These are phyloP conservation scores for Huntiella decipiens DNA, from an alignment of 2,329 filamentous ascomycete species.

Conservation along the genomic window DNA sequence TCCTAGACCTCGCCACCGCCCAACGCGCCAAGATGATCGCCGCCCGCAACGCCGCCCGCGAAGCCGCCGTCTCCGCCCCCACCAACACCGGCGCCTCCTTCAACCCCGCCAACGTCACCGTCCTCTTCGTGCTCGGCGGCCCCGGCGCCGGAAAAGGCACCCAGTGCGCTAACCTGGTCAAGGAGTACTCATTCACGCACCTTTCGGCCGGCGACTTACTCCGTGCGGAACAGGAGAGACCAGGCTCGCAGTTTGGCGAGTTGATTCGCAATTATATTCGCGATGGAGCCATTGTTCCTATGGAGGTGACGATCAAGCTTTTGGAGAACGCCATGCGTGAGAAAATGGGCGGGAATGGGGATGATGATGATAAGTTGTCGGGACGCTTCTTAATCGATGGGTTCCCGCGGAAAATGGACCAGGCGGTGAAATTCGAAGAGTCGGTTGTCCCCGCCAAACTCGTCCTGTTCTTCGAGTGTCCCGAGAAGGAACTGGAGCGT, in stretches of 20 bases:
- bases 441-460: constrained; percentile 66
- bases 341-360: constrained; percentile 27
- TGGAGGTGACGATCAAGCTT: constrained; percentile 89
- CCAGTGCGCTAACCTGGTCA: constrained; percentile 75
- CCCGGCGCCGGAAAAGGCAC: constrained; percentile 94
- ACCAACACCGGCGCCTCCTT: constrained; percentile 42
- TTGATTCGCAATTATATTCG: constrained; percentile 89
- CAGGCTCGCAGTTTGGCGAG: constrained; percentile 72
- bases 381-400: constrained; percentile 62
- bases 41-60: constrained; percentile 6
- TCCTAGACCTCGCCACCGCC: constrained; percentile 7
- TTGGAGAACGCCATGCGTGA: constrained; percentile 84
- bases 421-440: constrained; percentile 85
- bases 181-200: constrained; percentile 79
- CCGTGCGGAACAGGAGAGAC: constrained; percentile 77
- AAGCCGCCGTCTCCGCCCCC: neutral
- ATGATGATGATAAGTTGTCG: constrained; percentile 22
- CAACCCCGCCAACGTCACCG: constrained; percentile 59
- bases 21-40: constrained; percentile 7
- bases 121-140: constrained; percentile 89
- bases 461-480: constrained; percentile 87
- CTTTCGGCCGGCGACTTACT: constrained; percentile 85
- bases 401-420: constrained; percentile 94
- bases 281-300: constrained; percentile 90
- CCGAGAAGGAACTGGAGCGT: constrained; percentile 71